A percentile compares a stretch with the other conserved stretches of the same genome.
Evolutionary conservation across 2,329 filamentous ascomycete genomes (phyloP).

Genomic region (Elsinoe ampelina): DNA sequence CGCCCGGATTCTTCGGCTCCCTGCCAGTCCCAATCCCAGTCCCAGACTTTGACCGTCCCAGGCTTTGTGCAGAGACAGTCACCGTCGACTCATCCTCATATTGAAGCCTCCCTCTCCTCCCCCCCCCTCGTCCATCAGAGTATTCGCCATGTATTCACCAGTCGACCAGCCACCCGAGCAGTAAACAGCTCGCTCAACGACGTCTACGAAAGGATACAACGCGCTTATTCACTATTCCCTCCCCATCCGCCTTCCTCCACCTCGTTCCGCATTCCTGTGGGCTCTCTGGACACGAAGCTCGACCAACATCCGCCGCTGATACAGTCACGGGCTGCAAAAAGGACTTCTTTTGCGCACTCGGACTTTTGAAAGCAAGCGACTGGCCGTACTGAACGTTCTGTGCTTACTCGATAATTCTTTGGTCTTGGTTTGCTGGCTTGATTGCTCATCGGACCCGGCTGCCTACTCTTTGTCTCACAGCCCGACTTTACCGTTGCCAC

Average conservation of each 20-base stretch:
- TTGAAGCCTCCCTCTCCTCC: background rate
- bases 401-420: background rate
- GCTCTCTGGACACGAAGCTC: slow-evolving; percentile 5
- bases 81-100: slow-evolving; percentile 5
- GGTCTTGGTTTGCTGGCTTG: slow-evolving; percentile 8
- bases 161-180: slow-evolving; percentile 11
- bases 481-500: slow-evolving; percentile 12
- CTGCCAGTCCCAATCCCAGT: too few species aligned
- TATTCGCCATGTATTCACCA: slow-evolving; percentile 6
- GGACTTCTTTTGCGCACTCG: background rate
- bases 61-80: too few species aligned
- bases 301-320: background rate
- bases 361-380: background rate
- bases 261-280: slow-evolving; percentile 7
- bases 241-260: background rate
- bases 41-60: too few species aligned
- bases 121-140: background rate
- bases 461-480: slow-evolving; percentile 12
- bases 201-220: background rate
- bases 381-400: background rate
- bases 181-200: background rate
- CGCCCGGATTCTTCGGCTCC: slow-evolving; percentile 2
- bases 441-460: slow-evolving; percentile 14
- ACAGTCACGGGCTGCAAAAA: slow-evolving; percentile 4
- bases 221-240: background rate